A percentile compares a stretch with the other conserved stretches of the same genome.
phyloP scores from a whole-genome alignment of 2,329 filamentous ascomycete species.

The Monosporascus cannonballus region DNA sequence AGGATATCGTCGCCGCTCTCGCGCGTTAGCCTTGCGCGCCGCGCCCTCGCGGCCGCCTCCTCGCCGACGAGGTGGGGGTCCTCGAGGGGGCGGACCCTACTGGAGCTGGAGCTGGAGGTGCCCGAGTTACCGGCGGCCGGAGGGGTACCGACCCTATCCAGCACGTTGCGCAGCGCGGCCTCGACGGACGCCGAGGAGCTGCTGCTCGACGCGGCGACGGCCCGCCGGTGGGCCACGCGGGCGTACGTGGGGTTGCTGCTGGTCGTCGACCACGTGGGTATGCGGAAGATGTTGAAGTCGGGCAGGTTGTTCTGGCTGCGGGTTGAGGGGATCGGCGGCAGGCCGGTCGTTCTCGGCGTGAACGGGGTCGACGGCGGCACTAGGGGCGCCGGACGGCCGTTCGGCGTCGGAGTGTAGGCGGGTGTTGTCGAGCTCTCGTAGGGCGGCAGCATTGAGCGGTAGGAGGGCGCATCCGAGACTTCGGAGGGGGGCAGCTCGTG shows the following conservation, averaged over 20 bases:
- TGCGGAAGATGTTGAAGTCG: constrained; percentile 47
- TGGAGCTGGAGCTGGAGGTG: background rate
- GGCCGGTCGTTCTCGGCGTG: constrained; percentile 32
- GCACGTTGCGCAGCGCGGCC: constrained; percentile 18
- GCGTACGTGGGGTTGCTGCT: constrained; percentile 54
- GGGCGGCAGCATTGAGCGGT: constrained; percentile 48
- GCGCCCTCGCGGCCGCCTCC: constrained; percentile 52
- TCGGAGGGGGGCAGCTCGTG: background rate
- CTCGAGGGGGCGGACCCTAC: constrained; percentile 48
- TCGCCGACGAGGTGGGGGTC: constrained; percentile 64
- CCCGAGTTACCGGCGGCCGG: background rate
- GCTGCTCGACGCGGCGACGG: constrained; percentile 16
- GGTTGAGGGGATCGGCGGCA: constrained; percentile 44
- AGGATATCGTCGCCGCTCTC: constrained; percentile 51
- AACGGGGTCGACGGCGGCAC: constrained; percentile 21
- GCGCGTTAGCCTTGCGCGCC: constrained; percentile 49
- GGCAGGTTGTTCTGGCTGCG: constrained; percentile 31
- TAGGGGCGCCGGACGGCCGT: constrained; percentile 28
- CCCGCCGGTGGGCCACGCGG: constrained; percentile 57
- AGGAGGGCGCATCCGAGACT: constrained; percentile 61
- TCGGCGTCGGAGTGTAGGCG: constrained; percentile 39
- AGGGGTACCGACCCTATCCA: constrained; percentile 12
- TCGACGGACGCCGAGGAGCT: constrained; percentile 16
- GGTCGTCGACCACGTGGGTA: constrained; percentile 52
- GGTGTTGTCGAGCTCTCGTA: constrained; percentile 38